These are phyloP conservation scores for Annulohypoxylon bovei DNA, from an alignment of 495 filamentous ascomycete species.

Conservation along the genomic window DNA sequence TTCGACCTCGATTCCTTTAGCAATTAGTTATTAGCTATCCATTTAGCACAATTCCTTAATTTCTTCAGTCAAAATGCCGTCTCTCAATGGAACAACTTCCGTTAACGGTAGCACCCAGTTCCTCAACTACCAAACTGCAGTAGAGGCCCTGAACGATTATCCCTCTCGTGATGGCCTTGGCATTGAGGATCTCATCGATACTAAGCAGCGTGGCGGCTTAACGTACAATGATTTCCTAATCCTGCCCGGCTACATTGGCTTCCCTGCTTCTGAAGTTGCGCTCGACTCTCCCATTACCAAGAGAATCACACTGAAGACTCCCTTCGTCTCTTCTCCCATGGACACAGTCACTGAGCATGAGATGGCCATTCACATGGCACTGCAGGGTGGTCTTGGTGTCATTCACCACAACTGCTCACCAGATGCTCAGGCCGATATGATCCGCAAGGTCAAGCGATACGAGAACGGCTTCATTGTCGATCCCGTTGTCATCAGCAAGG, in stretches of 20 bases:
- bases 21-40: background rate
- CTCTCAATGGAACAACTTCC: constrained; percentile 42
- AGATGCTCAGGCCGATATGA: constrained; percentile 97
- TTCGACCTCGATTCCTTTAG: constrained; percentile 47
- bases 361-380: constrained; percentile 99
- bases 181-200: constrained; percentile 83
- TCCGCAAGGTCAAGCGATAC: constrained; percentile 97
- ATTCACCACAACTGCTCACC: constrained; percentile 99
- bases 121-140: constrained; percentile 68
- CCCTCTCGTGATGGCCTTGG: constrained; percentile 81
- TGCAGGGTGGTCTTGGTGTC: constrained; percentile 94
- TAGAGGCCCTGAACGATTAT: constrained; percentile 83
- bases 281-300: constrained; percentile 94
- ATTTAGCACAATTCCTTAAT: constrained; percentile 1
- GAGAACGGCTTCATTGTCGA: constrained; percentile 99
- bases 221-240: constrained; percentile 77
- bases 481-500: constrained; percentile 88
- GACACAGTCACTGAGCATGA: constrained; percentile 99
- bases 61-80: constrained; percentile 31
- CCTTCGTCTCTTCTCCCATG: constrained; percentile 97
- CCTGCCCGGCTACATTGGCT: constrained; percentile 71
- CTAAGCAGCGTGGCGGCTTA: constrained; percentile 86
- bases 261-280: constrained; percentile 87
- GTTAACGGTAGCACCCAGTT: constrained; percentile 51
- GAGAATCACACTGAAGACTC: constrained; percentile 91